phyloP scores from a whole-genome alignment of 164 flowering plant genomes.

The Hamamelis virginiana region DNA sequence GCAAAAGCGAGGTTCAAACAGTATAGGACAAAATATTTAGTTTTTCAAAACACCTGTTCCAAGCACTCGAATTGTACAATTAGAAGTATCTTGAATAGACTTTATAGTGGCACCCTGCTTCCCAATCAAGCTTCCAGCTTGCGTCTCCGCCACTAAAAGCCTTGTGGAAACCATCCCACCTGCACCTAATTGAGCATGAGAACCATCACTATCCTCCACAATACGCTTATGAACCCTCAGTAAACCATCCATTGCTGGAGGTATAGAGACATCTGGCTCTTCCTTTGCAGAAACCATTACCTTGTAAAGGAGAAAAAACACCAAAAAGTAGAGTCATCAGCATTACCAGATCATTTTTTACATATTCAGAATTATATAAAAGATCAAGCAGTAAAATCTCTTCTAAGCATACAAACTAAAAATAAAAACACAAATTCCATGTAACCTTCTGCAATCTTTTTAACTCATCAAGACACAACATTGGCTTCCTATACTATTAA shows the following conservation, averaged over 20 bases:
- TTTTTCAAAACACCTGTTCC: slow-evolving; percentile 4
- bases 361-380: no score
- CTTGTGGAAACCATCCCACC: slow-evolving; percentile 8
- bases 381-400: no score
- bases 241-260: slow-evolving; percentile 13
- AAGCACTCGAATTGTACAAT: slow-evolving; percentile 12
- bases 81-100: slow-evolving; percentile 9
- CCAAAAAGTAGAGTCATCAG: no score
- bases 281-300: slow-evolving; percentile 15
- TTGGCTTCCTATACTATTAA: no score
- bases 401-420: no score
- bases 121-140: slow-evolving; percentile 16
- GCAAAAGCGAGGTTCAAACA: no score
- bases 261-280: slow-evolving; percentile 7
- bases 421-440: no score
- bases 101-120: slow-evolving; percentile 14
- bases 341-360: no score
- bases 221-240: slow-evolving; percentile 12
- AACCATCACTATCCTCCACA: slow-evolving; percentile 12
- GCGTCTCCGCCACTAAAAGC: slow-evolving; percentile 11
- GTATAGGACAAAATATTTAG: no score
- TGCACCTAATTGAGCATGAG: neutral
- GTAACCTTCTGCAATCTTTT: no score
- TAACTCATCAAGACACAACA: no score
- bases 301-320: neutral